Percentiles rank a stretch among this genome's conserved stretches.
These are phyloP conservation scores for Polychaeton citri DNA, from an alignment of 2,329 filamentous ascomycete genomes.

Conservation along the genomic window DNA sequence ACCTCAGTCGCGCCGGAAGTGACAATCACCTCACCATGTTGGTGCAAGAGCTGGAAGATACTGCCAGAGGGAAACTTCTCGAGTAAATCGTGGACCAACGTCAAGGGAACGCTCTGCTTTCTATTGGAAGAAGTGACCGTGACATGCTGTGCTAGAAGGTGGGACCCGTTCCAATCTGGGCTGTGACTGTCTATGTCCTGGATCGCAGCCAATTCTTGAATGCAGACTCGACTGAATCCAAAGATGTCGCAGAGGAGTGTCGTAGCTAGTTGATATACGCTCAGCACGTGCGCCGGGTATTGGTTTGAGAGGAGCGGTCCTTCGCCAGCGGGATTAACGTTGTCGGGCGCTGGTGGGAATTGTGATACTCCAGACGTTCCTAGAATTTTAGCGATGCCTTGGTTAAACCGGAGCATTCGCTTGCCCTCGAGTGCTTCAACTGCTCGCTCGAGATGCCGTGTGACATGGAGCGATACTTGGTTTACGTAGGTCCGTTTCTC, in stretches of 20 bases:
- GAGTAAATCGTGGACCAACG: too few relatives aligned
- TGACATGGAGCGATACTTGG: conserved; percentile 1
- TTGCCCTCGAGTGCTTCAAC: conserved; percentile 3
- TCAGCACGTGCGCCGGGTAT: not conserved
- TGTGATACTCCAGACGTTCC: too few relatives aligned
- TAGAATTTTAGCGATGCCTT: conserved; percentile 1
- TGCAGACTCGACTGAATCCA: conserved; percentile 1
- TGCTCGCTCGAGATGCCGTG: conserved; percentile 2
- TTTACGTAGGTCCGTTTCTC: not conserved
- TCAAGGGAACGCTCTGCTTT: too few relatives aligned
- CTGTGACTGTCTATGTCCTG: too few relatives aligned
- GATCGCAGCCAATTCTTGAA: conserved; percentile 2
- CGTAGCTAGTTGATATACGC: conserved; percentile 1
- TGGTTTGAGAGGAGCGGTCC: not conserved
- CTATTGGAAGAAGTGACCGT: not conserved
- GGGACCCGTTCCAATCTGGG: not conserved
- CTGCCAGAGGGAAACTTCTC: not conserved
- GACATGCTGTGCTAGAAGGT: too few relatives aligned
- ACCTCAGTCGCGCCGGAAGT: not conserved
- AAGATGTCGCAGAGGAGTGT: conserved; percentile 1
- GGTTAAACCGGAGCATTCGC: not conserved
- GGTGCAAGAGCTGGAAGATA: not conserved
- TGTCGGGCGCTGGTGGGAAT: too few relatives aligned
- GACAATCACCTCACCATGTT: not conserved
- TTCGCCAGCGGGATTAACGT: not conserved